phyloP scores from a whole-genome alignment of 1,284 basidiomycete genomes.

The Rhodotorula sp. region DNA sequence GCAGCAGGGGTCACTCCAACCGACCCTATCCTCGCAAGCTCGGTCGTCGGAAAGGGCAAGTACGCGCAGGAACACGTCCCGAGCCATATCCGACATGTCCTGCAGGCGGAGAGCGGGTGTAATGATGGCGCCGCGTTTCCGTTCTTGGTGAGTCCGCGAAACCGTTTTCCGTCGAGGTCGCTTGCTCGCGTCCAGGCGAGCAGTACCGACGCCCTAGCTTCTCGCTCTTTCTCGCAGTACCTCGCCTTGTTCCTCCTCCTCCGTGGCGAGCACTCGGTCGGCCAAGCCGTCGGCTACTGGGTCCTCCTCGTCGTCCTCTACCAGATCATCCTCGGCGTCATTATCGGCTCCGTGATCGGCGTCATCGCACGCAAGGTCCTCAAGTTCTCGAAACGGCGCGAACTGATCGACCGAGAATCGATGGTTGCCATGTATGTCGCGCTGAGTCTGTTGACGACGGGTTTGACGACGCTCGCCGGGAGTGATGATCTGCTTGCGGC shows the following conservation, averaged over 20 bases:
- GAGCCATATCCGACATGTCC: slow-evolving; percentile 85
- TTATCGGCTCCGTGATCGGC: slow-evolving; percentile 78
- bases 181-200: too few relatives aligned
- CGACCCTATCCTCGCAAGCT: slow-evolving; percentile 67
- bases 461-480: slow-evolving; percentile 79
- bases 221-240: too few relatives aligned
- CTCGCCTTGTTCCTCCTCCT: slow-evolving; percentile 86
- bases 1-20: slow-evolving; percentile 95
- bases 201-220: too few relatives aligned
- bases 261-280: slow-evolving; percentile 65
- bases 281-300: slow-evolving; percentile 63
- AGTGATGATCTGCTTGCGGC: slow-evolving; percentile 91
- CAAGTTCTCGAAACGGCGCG: slow-evolving; percentile 86
- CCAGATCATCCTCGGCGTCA: slow-evolving; percentile 75
- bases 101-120: slow-evolving; percentile 83
- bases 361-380: slow-evolving; percentile 85
- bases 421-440: slow-evolving; percentile 86
- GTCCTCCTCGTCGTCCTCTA: slow-evolving; percentile 68
- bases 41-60: slow-evolving; percentile 81
- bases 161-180: not conserved
- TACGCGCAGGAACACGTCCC: slow-evolving; percentile 99
- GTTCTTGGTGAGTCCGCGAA: slow-evolving; percentile 61
- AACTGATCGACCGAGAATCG: slow-evolving; percentile 92
- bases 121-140: slow-evolving; percentile 88
- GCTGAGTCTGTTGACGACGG: slow-evolving; percentile 70